Base-by-base conservation (phyloP, 208 protist species). In the Trypanosoma platydactyli region DNA sequence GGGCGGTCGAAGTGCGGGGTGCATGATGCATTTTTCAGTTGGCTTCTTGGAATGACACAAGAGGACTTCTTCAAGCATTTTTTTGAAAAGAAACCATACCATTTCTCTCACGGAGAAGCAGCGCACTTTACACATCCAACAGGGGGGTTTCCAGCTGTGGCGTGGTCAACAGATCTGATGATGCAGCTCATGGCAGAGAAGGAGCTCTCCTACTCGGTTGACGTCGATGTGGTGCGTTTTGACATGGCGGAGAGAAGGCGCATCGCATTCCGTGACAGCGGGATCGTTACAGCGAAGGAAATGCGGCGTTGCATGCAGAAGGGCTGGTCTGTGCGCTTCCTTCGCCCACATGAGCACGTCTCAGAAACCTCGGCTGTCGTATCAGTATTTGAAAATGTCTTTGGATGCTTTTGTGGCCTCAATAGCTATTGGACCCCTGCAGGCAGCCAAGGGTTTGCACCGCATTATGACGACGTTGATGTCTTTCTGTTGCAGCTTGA, bases 391-490 rank as follows among this genome's bases (percentile, higher is more conserved):
- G 92, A 98, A 73, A 56, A 76, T 29, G 78, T 89, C 53, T 97
- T 97, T 63, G 68, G 73, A 50, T 92, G 80, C 65, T 84, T 84
- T 51, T 92, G 86, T 50, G 96, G 96, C 16, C 73, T 89, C 33
- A 98, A 98, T 81, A 88, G 90, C 57, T 98, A 98, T 81, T 87
- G 97, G 66, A 98, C 97, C 1, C 95, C 96, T 11, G 68, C 89
- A 35, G 70, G 79, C 48, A 88, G 86, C 44, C 87, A 97, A 66
- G 92, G 93, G 25, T 96, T 97, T 55, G 97, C 97, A 3, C 96
- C 97, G 46, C 97, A 98, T 83, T 97, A 94, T 77, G 97, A 99
- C 69, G 97, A 99, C 72, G 92, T 99, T 0, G 96, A 98, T 41
- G 97, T 94, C 22, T 98, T 98, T 59, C 82, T 99, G n/a, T 67